Conservation (phyloP, 2,329 filamentous ascomycete genomes). For the Xylariaceae sp. region DNA sequence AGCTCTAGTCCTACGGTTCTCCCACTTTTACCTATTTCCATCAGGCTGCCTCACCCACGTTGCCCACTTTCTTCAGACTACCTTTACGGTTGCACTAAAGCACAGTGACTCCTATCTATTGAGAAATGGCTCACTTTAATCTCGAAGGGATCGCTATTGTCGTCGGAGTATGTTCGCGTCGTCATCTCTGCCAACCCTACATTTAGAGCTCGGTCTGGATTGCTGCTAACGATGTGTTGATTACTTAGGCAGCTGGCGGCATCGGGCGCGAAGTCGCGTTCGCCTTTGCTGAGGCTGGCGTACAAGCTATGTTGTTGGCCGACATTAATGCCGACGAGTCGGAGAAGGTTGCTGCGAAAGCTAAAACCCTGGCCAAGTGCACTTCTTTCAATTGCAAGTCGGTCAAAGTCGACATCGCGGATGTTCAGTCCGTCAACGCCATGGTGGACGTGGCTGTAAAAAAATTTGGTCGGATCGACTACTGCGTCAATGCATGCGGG, state of each 20-base stretch:
- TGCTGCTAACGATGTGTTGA: background rate
- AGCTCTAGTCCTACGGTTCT: no score
- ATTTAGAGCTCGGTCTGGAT: background rate
- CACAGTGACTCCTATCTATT: background rate
- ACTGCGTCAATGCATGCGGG: conserved; percentile 17
- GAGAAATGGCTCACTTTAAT: background rate
- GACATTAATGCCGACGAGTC: conserved; percentile 15
- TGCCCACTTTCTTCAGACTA: no score
- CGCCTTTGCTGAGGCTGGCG: background rate
- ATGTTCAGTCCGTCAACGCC: conserved; percentile 8
- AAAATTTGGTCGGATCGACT: conserved; percentile 20
- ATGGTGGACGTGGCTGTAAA: conserved; percentile 6
- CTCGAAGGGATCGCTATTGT: background rate
- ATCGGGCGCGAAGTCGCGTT: background rate
- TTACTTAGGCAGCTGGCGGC: background rate
- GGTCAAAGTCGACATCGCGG: conserved; percentile 2
- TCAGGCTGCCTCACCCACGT: no score
- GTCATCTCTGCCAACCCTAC: background rate
- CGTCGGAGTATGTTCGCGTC: background rate
- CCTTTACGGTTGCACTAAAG: background rate
- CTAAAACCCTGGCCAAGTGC: conserved; percentile 13
- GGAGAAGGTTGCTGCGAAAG: conserved; percentile 5
- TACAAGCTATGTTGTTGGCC: background rate
- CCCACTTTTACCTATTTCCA: no score
- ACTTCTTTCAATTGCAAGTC: conserved; percentile 2